Percentiles rank a stretch among this genome's conserved stretches.
Conservation (phyloP, 2,329 filamentous ascomycete genomes). For the Monilinia laxa region DNA sequence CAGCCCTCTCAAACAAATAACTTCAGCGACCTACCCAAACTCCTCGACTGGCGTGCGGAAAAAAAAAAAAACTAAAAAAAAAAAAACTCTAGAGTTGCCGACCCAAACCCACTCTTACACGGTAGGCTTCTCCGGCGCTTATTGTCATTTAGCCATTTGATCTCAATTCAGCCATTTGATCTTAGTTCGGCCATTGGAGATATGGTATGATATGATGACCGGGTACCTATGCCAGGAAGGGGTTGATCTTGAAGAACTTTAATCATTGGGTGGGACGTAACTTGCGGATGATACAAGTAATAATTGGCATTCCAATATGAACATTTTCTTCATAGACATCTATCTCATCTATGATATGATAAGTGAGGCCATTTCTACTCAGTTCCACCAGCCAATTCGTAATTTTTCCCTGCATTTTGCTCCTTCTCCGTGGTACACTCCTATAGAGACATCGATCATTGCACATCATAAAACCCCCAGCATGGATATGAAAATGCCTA, state of each 20-base stretch:
- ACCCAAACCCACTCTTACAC: not conserved
- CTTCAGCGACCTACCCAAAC: too few species aligned
- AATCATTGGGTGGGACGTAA: not conserved
- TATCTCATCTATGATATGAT: constrained; percentile 1
- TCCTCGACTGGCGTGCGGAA: too few species aligned
- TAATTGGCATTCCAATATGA: not conserved
- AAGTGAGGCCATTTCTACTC: not conserved
- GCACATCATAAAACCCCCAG: constrained; percentile 2
- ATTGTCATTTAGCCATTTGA: not conserved
- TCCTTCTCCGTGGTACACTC: not conserved
- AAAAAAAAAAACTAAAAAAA: too few species aligned
- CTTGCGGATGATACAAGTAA: not conserved
- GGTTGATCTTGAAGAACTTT: not conserved
- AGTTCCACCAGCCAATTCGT: not conserved
- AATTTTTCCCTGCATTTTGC: not conserved
- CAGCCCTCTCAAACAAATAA: too few species aligned
- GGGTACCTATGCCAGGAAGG: not conserved
- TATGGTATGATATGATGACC: too few species aligned
- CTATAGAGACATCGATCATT: constrained; percentile 2
- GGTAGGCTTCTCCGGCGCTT: not conserved
- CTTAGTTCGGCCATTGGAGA: not conserved
- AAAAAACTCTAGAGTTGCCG: constrained; percentile 4
- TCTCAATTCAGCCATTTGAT: not conserved
- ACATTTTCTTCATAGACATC: constrained; percentile 8
- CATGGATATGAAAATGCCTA: constrained; percentile 1